Conservation (phyloP, 2,329 filamentous ascomycete species). For the Trichophyton schoenleinii region DNA sequence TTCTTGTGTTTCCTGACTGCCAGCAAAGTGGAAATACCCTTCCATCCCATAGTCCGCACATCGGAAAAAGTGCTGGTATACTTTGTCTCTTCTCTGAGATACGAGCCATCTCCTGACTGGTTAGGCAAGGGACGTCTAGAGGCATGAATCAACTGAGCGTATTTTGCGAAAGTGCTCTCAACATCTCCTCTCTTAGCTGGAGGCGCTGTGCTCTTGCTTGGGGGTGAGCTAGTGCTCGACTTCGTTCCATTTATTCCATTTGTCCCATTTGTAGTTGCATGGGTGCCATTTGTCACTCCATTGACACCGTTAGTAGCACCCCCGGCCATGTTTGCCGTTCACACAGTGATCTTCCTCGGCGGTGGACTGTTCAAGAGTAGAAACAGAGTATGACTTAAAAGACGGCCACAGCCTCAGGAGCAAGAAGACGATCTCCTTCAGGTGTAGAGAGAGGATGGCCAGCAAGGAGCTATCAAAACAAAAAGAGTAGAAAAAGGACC, state of each 20-base stretch:
- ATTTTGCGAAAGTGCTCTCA: slow-evolving; percentile 31
- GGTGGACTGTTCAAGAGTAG: not conserved
- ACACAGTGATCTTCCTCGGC: not conserved
- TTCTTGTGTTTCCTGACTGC: slow-evolving; percentile 50
- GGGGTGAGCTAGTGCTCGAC: not conserved
- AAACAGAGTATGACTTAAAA: not conserved
- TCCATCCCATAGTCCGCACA: slow-evolving; percentile 42
- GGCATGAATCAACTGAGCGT: slow-evolving; percentile 38
- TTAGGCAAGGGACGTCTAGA: slow-evolving; percentile 51
- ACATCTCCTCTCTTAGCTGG: slow-evolving; percentile 30
- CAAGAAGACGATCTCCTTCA: not conserved
- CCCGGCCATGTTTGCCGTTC: not conserved
- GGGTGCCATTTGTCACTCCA: slow-evolving; percentile 2
- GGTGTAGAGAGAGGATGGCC: not conserved
- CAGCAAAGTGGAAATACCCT: slow-evolving; percentile 52
- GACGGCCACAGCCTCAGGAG: not conserved
- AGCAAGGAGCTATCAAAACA: too few species aligned
- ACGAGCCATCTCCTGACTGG: slow-evolving; percentile 51
- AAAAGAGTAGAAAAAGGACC: too few species aligned
- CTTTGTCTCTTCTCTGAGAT: slow-evolving; percentile 36
- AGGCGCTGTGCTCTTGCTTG: slow-evolving; percentile 13
- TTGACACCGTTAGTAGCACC: slow-evolving; percentile 4
- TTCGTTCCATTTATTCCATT: slow-evolving; percentile 5
- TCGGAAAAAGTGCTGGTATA: slow-evolving; percentile 45
- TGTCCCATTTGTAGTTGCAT: slow-evolving; percentile 4